Base-by-base conservation (phyloP, 345 rosid genomes). In the Brassica carinata region DNA sequence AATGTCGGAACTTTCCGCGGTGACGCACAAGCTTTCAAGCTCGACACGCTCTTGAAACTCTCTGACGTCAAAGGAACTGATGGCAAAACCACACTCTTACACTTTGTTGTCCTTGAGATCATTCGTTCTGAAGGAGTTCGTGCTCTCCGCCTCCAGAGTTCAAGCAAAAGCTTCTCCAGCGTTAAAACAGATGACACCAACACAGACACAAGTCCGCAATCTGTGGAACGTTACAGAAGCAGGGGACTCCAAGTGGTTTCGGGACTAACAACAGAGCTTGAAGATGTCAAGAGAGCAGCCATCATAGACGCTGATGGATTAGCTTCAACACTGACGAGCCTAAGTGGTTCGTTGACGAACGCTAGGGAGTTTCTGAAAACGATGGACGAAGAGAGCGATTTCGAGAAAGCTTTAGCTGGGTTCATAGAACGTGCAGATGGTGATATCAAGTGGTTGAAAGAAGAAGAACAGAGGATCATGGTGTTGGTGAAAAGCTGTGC, bases 11-110 rank as follows among this genome's bases (percentile, higher is more conserved):
- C 99, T 9, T 91, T 87, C n/a, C 92, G 99, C 0, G 97, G 99
- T 48, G 98, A 92, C 17, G 99, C 99, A 0, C 92, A 88, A 70
- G 99, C 99, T 67, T 88, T 96, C 78, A 96, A 86, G 65, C 96
- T 96, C 31, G 99, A 93, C 83, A 91, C 98, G 0, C 98, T 96
- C 11, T 83, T 96, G 69, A 96, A 93, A 82, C 88, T 93, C 29
- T 86, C 98, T 43, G 99, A 96, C 77, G 99, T 96, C n/a, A 96
- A 88, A 81, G 99, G 99, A 80, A 87, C 86, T 4, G 96, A 93
- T 77, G 94, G 99, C 27, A 96, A 92, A 84, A 93, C 99, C 18
- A 93, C 99, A 5, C 96, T 96, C 17, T 78, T 96, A 82, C 92
- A 89, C 72, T 96, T 96, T 29, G 99, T 96, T 0, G 98, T 93